These are phyloP conservation scores for Diaporthe ampelina DNA, from an alignment of 2,329 filamentous ascomycete genomes.

Conservation along the genomic window DNA sequence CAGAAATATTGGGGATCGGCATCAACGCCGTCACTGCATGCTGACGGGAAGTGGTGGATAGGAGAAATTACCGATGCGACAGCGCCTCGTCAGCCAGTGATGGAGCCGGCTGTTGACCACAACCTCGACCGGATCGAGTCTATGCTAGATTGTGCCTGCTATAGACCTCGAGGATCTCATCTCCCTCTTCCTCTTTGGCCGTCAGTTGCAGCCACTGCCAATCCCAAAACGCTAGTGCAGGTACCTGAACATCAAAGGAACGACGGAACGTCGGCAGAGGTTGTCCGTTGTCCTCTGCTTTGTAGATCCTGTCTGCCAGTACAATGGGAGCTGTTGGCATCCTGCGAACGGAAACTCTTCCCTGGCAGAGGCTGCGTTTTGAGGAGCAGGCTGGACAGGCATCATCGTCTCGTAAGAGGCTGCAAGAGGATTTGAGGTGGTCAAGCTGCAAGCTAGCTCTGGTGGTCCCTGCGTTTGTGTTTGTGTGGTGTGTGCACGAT, in stretches of 20 bases:
- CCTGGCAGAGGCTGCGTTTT: not conserved
- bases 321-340: not conserved
- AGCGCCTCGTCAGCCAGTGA: not conserved
- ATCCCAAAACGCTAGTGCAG: constrained; percentile 19
- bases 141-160: not conserved
- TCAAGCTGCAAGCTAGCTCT: constrained; percentile 16
- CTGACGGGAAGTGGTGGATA: not conserved
- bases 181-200: not conserved
- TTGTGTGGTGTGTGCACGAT: not conserved
- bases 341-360: not conserved
- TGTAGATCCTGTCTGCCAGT: not conserved
- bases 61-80: constrained; percentile 9
- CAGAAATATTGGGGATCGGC: not conserved
- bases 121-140: constrained; percentile 12
- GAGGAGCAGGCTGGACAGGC: not conserved
- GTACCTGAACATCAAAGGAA: constrained; percentile 13
- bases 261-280: not conserved
- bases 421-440: constrained; percentile 16
- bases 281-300: not conserved
- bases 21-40: constrained; percentile 22
- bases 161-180: constrained; percentile 1
- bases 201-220: constrained; percentile 1
- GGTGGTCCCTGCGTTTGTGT: constrained; percentile 10
- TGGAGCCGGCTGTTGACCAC: not conserved
- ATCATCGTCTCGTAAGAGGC: not conserved